These are phyloP conservation scores for Cinchona pubescens DNA, from an alignment of 257 asterid species.

Conservation along the genomic window DNA sequence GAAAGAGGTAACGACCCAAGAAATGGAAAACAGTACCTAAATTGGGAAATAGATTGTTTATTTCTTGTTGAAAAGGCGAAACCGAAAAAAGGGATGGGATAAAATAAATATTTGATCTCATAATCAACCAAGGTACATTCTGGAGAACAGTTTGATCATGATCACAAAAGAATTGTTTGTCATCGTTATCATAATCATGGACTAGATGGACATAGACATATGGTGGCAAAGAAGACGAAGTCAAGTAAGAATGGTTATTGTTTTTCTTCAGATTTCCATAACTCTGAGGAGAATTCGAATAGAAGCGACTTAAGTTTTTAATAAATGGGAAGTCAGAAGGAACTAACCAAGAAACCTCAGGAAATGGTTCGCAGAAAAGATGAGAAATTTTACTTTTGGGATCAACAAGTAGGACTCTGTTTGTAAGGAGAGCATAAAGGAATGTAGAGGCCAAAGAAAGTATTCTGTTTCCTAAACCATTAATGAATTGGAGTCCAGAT, in stretches of 20 bases:
- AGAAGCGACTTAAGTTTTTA: too few relatives aligned
- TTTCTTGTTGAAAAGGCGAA: slow-evolving; percentile 54
- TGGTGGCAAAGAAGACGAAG: slow-evolving; percentile 20
- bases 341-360: slow-evolving; percentile 68
- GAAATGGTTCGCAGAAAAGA: slow-evolving; percentile 89
- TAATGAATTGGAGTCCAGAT: slow-evolving; percentile 67
- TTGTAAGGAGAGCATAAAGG: slow-evolving; percentile 77
- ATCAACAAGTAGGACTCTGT: slow-evolving; percentile 74
- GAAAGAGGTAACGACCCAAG: slow-evolving; percentile 66
- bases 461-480: slow-evolving; percentile 76
- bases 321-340: slow-evolving; percentile 60
- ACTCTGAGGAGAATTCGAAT: too few relatives aligned
- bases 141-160: slow-evolving; percentile 49
- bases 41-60: slow-evolving; percentile 59
- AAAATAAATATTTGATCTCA: slow-evolving; percentile 63
- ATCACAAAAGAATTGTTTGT: slow-evolving; percentile 66
- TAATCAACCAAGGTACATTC: slow-evolving; percentile 53
- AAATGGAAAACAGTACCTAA: slow-evolving; percentile 69
- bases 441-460: slow-evolving; percentile 67
- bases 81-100: slow-evolving; percentile 64
- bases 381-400: slow-evolving; percentile 52
- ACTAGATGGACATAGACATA: slow-evolving; percentile 61
- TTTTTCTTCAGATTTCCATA: slow-evolving; percentile 53
- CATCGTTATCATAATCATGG: slow-evolving; percentile 57
- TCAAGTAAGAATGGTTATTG: slow-evolving; percentile 30